Conservation (phyloP, 148 eudicot genomes). For the Drosera capensis region DNA sequence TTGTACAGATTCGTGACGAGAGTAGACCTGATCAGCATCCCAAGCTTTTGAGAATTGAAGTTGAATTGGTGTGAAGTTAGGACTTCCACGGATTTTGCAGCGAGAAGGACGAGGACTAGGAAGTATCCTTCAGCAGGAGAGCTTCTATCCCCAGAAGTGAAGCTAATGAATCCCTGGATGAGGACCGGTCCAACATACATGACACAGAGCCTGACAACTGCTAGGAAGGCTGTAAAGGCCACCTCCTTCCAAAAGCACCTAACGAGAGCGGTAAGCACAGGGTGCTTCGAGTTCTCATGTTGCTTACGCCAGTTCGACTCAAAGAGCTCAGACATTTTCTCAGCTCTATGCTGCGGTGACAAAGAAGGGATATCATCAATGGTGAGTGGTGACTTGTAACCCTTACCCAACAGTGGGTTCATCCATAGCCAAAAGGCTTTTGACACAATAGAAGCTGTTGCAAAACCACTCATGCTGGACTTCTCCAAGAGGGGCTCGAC, state of each 20-base stretch:
- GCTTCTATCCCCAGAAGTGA: constrained; percentile 47
- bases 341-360: constrained; percentile 64
- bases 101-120: constrained; percentile 46
- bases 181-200: constrained; percentile 75
- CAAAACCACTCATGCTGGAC: constrained; percentile 35
- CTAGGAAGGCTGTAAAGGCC: constrained; percentile 64
- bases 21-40: constrained; percentile 74
- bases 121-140: constrained; percentile 76
- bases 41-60: constrained; percentile 71
- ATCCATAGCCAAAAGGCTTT: constrained; percentile 78
- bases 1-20: constrained; percentile 68
- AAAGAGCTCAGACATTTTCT: constrained; percentile 50
- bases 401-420: constrained; percentile 61
- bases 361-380: constrained; percentile 59
- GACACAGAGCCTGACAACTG: constrained; percentile 56
- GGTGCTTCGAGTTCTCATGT: constrained; percentile 52
- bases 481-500: constrained; percentile 40
- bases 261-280: constrained; percentile 51
- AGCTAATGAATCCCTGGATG: constrained; percentile 53
- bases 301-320: constrained; percentile 70
- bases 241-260: constrained; percentile 76
- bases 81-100: constrained; percentile 62
- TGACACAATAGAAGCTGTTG: constrained; percentile 51
- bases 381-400: constrained; percentile 48
- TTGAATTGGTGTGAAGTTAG: constrained; percentile 71